Evolutionary conservation across 2,329 filamentous ascomycete genomes (phyloP).

Genomic region (Claviceps citrina): DNA sequence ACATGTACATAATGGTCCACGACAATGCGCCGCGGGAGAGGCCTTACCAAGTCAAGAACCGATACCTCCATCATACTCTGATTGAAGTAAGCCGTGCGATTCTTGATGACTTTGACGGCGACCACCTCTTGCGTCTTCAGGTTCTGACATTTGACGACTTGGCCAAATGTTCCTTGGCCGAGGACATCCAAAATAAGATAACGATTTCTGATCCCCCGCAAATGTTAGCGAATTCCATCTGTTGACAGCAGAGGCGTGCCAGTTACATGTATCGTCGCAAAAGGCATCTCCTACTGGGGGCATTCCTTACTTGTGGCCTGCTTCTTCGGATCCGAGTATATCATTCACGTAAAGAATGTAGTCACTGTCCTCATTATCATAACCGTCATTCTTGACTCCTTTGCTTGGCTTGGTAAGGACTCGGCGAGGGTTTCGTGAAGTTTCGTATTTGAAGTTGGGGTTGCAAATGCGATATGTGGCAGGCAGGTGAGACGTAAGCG

Average conservation of each 20-base stretch:
- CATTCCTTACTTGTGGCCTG: constrained; percentile 74
- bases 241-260: too few relatives aligned
- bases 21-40: not conserved
- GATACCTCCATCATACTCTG: constrained; percentile 99
- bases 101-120: constrained; percentile 98
- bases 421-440: constrained; percentile 84
- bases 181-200: constrained; percentile 95
- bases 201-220: constrained; percentile 48
- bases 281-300: not conserved
- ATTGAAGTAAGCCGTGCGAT: constrained; percentile 97
- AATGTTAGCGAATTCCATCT: not conserved
- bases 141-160: constrained; percentile 98
- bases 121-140: constrained; percentile 97
- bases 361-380: constrained; percentile 97
- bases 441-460: constrained; percentile 95
- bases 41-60: constrained; percentile 79
- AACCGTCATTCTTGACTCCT: constrained; percentile 94
- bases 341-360: constrained; percentile 99
- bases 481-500: constrained; percentile 80
- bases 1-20: not conserved
- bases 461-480: constrained; percentile 98
- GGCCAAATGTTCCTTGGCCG: constrained; percentile 92
- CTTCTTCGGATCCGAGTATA: constrained; percentile 92
- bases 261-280: constrained; percentile 2
- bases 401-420: constrained; percentile 98